phyloP scores from a whole-genome alignment of 176 grass and related monocot genomes.

The Musa troglodytarum region DNA sequence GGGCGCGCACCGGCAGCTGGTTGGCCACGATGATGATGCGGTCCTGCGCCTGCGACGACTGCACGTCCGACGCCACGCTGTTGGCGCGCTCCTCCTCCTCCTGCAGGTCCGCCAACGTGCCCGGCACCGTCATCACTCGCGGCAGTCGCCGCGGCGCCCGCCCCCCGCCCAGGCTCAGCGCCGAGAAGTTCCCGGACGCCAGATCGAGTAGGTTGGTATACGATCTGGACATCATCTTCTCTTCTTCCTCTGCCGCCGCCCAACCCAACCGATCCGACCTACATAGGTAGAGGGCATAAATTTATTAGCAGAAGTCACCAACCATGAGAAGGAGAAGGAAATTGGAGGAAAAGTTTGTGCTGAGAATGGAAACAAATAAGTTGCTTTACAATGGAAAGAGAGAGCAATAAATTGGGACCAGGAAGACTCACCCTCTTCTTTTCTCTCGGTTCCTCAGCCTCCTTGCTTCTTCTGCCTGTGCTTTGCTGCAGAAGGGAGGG shows the following conservation, averaged over 20 bases:
- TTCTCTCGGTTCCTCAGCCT: neutral
- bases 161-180: constrained; percentile 27
- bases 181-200: constrained; percentile 52
- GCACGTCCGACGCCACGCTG: constrained; percentile 48
- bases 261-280: no score
- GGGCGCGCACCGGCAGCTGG: constrained; percentile 39
- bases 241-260: neutral
- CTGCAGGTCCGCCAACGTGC: constrained; percentile 32
- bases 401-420: no score
- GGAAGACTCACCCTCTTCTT: neutral
- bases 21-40: constrained; percentile 64
- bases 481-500: neutral
- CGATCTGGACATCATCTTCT: constrained; percentile 49
- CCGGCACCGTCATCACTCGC: constrained; percentile 41
- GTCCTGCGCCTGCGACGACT: constrained; percentile 36
- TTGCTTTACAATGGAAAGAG: no score
- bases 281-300: no score
- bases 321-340: no score
- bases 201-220: constrained; percentile 60
- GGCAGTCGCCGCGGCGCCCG: constrained; percentile 29
- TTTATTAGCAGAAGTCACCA: no score
- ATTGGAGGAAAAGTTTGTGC: no score
- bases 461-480: neutral
- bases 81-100: constrained; percentile 37
- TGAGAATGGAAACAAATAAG: no score